phyloP scores from a whole-genome alignment of 495 filamentous ascomycete genomes.

The Hypoxylon trugodes region DNA sequence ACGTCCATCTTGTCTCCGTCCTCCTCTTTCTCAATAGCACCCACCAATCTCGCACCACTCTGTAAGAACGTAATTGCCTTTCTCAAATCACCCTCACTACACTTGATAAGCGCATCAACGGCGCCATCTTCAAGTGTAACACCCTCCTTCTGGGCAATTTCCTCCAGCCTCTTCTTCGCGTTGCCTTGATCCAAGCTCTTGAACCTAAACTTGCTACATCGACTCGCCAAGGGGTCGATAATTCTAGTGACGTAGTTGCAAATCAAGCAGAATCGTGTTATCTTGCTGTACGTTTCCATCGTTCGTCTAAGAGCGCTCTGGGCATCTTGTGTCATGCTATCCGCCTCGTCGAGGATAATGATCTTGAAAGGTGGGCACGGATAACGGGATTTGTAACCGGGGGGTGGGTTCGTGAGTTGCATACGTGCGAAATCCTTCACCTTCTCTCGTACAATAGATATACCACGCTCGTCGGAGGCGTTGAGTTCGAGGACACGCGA shows the following conservation, averaged over 20 bases:
- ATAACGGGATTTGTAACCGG: constrained; percentile 74
- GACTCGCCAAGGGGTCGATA: constrained; percentile 91
- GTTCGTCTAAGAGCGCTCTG: constrained; percentile 91
- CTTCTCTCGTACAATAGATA: constrained; percentile 96
- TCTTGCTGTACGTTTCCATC: constrained; percentile 97
- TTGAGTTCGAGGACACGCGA: constrained; percentile 97
- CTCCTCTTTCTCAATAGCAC: constrained; percentile 58
- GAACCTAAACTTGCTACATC: constrained; percentile 97
- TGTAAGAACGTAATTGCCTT: constrained; percentile 97
- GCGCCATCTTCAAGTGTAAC: constrained; percentile 80
- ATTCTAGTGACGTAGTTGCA: constrained; percentile 99
- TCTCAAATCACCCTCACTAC: constrained; percentile 91
- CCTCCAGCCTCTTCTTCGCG: constrained; percentile 74
- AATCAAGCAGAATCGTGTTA: constrained; percentile 95
- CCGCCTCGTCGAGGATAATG: constrained; percentile 96
- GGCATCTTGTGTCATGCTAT: constrained; percentile 98
- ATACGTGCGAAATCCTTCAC: constrained; percentile 98
- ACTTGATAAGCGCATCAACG: constrained; percentile 81
- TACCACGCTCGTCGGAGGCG: constrained; percentile 97
- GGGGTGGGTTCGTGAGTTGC: constrained; percentile 83
- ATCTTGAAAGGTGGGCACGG: constrained; percentile 99
- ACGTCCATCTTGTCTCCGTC: constrained; percentile 63
- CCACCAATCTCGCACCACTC: constrained; percentile 82
- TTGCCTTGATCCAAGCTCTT: constrained; percentile 90
- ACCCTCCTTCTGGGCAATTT: constrained; percentile 81